Evolutionary conservation across 2,329 filamentous ascomycete species (phyloP).

Genomic region (Stagonosporopsis cucurbitacearum): DNA sequence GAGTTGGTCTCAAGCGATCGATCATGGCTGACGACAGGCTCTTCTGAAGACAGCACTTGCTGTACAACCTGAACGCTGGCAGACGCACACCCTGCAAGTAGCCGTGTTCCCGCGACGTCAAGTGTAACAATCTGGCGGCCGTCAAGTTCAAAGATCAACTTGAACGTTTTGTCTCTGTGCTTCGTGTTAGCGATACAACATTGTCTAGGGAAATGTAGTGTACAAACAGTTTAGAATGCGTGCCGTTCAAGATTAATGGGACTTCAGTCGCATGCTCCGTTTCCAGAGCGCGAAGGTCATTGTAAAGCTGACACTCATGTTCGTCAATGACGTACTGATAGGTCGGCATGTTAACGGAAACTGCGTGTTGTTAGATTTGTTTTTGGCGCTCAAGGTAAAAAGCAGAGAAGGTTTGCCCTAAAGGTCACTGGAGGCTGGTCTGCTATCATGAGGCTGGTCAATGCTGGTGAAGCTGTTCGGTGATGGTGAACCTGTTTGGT

Average conservation of each 20-base stretch:
- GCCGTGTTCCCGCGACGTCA: background rate
- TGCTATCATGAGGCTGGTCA: background rate
- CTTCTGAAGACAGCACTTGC: background rate
- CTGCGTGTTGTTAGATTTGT: background rate
- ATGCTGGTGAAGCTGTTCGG: background rate
- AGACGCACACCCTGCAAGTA: slow-evolving; percentile 2
- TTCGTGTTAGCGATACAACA: background rate
- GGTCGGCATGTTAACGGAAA: background rate
- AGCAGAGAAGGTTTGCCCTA: too few species aligned
- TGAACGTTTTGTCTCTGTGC: background rate
- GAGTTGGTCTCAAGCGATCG: background rate
- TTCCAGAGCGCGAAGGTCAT: background rate
- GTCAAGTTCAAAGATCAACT: background rate
- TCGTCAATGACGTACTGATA: background rate
- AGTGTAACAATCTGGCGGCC: background rate
- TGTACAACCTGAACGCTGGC: background rate
- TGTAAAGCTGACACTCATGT: background rate
- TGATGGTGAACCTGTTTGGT: background rate
- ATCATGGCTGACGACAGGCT: background rate
- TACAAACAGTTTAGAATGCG: background rate
- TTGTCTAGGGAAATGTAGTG: background rate
- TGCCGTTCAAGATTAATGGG: background rate
- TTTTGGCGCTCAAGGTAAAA: background rate
- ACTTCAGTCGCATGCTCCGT: background rate
- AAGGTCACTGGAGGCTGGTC: background rate